phyloP scores from a whole-genome alignment of 208 protist species.

The Balamuthia mandrillaris region DNA sequence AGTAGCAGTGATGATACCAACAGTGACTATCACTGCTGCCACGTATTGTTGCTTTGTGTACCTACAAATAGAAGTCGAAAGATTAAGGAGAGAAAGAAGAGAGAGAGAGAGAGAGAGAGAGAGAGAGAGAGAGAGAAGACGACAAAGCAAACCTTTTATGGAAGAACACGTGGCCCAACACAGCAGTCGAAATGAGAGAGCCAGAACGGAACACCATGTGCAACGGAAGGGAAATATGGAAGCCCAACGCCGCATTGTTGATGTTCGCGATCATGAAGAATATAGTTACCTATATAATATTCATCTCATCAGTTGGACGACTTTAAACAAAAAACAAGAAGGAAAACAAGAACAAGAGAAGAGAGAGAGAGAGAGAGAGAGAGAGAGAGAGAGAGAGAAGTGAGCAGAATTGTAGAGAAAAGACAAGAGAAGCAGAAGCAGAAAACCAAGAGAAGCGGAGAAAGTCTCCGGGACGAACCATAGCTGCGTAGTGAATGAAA shows the following conservation, averaged over 20 bases:
- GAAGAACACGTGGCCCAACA: conserved; percentile 18
- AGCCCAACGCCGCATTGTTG: conserved; percentile 36
- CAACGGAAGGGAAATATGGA: conserved; percentile 19
- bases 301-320: too few relatives aligned
- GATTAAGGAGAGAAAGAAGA: neutral
- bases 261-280: conserved; percentile 32
- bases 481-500: neutral
- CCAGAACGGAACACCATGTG: conserved; percentile 39
- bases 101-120: neutral
- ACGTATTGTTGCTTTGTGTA: conserved; percentile 24
- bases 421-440: too few relatives aligned
- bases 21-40: conserved; percentile 16
- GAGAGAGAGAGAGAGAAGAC: neutral
- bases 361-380: too few relatives aligned
- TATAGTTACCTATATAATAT: conserved; percentile 5
- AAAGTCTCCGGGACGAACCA: too few relatives aligned
- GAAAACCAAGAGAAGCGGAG: too few relatives aligned
- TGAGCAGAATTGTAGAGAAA: too few relatives aligned
- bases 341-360: too few relatives aligned
- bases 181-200: conserved; percentile 7
- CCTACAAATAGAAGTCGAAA: neutral
- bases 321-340: too few relatives aligned
- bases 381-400: too few relatives aligned
- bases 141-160: conserved; percentile 1
- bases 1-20: too few relatives aligned